Percentiles rank a stretch among this genome's conserved stretches.
Evolutionary conservation across 225 moss, liverwort and hornwort species (phyloP).

Genomic region (Physcomitrellopsis africana): DNA sequence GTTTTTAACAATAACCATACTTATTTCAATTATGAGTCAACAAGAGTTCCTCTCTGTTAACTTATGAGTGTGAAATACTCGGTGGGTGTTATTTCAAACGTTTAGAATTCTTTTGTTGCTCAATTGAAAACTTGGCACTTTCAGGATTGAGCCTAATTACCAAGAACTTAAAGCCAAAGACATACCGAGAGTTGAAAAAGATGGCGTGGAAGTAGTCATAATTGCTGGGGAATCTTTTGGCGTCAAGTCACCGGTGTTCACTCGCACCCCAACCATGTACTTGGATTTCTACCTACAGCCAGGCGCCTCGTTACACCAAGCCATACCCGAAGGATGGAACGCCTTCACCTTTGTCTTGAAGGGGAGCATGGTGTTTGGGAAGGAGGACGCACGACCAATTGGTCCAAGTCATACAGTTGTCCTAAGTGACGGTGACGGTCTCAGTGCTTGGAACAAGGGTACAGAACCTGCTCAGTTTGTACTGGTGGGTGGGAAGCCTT

Average conservation of each 20-base stretch:
- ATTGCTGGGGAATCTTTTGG: slow-evolving; percentile 90
- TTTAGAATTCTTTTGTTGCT: background rate
- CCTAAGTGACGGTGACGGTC: slow-evolving; percentile 69
- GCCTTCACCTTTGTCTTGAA: slow-evolving; percentile 71
- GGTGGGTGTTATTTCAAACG: background rate
- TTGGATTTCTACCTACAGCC: slow-evolving; percentile 80
- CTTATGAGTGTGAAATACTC: background rate
- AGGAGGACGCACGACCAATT: slow-evolving; percentile 44
- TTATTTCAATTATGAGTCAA: too few species aligned
- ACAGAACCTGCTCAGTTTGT: slow-evolving; percentile 59
- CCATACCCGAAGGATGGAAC: slow-evolving; percentile 84
- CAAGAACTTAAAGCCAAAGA: slow-evolving; percentile 79
- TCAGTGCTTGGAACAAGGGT: slow-evolving; percentile 78
- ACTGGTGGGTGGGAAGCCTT: slow-evolving; percentile 73
- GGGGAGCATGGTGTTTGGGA: slow-evolving; percentile 63
- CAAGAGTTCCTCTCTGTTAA: too few species aligned
- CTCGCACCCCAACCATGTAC: slow-evolving; percentile 89
- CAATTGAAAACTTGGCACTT: slow-evolving; percentile 1
- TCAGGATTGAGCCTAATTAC: slow-evolving; percentile 82
- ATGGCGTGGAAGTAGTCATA: slow-evolving; percentile 76
- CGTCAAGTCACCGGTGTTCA: slow-evolving; percentile 74
- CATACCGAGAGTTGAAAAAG: slow-evolving; percentile 59
- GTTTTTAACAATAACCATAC: too few species aligned
- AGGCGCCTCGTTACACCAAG: slow-evolving; percentile 63
- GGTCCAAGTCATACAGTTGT: slow-evolving; percentile 68